Evolutionary conservation across 2,329 filamentous ascomycete genomes (phyloP), one percentile per base, ranked within the genome.

Genomic region (Claviceps cyperi): DNA sequence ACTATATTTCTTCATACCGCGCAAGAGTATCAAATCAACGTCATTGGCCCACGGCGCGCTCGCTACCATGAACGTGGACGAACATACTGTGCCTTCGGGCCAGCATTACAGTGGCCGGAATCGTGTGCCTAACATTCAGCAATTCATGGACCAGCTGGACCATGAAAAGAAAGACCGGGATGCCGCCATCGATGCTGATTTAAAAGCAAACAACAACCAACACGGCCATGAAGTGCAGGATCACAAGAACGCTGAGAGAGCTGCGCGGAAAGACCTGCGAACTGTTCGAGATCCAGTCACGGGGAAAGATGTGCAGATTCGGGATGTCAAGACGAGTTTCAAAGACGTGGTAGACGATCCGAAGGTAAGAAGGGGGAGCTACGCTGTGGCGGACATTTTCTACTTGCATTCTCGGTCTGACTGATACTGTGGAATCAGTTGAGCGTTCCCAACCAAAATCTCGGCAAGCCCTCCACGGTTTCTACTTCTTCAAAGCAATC

Each of bases 201-300:
- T 67, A 5, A 69, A 69, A 53, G 28, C 28, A 32, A 50, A 59
- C 13, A 50, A 59, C 14, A 61, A 65, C 53, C 61, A 64, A 37
- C 52, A 61, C 45, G 53, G 58, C 22, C 63, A 56, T 51, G 66
- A 71, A 37, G 65, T 68, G 15, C 60, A 65, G 39, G 68, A 71
- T 13, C 73, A 80, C 53, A 63, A 67, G 32, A 63, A 67, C 14
- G 60, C 69, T 0, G 55, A 61, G 8, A 58, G 62, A 39, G 60
- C 56, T 40, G 68, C 66, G 47, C 68, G 57, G 43, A 67, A 68
- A 46, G 64, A 70, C 51, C 81, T 89, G 37, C 88, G 86, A 17
- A 70, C 65, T 7, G 90, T 95, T 43, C 88, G 85, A 1, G 91
- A 97, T 63, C 91, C 91, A 0, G 86, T 87, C 0, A 96, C 91